These are phyloP conservation scores for Hura crepitans DNA, from an alignment of 441 rosid genomes.

Conservation along the genomic window DNA sequence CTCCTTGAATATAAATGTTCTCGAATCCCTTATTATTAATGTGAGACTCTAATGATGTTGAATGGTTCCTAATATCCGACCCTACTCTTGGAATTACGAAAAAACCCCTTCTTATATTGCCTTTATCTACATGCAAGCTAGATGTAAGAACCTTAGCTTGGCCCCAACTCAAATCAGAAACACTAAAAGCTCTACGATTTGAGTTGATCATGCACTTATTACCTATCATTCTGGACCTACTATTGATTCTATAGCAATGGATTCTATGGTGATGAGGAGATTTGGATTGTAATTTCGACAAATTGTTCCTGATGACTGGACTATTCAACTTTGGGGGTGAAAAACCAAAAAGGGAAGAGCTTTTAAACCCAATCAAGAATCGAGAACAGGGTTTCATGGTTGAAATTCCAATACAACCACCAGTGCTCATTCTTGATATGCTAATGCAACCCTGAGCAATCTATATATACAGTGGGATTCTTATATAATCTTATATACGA, in stretches of 20 bases:
- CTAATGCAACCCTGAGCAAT: not conserved
- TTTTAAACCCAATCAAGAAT: constrained; percentile 49
- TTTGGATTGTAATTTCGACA: constrained; percentile 52
- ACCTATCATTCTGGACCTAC: constrained; percentile 34
- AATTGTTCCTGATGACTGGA: constrained; percentile 29
- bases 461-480: not conserved
- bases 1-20: constrained; percentile 60
- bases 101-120: constrained; percentile 50
- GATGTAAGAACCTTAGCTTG: constrained; percentile 33
- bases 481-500: not conserved
- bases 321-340: constrained; percentile 32
- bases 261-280: constrained; percentile 34
- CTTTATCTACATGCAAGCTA: constrained; percentile 28
- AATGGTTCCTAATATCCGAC: constrained; percentile 70
- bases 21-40: constrained; percentile 66
- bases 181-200: constrained; percentile 55
- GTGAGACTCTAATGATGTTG: constrained; percentile 52
- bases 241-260: constrained; percentile 22
- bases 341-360: constrained; percentile 52
- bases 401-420: constrained; percentile 56
- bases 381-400: constrained; percentile 77
- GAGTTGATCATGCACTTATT: constrained; percentile 25
- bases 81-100: constrained; percentile 69
- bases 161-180: constrained; percentile 48
- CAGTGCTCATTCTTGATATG: constrained; percentile 41